Base-by-base conservation (phyloP, 176 grass and related monocot genomes). In the bread wheat (Triticum aestivum) region DNA sequence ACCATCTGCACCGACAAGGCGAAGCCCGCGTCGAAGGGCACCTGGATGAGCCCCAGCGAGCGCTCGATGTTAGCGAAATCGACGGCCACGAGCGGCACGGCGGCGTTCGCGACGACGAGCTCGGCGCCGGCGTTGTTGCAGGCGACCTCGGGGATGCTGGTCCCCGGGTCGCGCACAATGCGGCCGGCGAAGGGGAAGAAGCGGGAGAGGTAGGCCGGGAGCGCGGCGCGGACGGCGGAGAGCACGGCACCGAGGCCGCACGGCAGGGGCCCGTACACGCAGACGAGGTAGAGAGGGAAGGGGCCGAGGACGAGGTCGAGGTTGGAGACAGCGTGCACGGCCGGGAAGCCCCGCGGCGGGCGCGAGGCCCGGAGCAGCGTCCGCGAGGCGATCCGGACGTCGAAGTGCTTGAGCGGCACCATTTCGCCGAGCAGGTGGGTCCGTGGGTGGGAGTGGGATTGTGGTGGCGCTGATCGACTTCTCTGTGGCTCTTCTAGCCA, bases 121-220 rank as follows among this genome's bases (percentile, higher is more conserved):
- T 97, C 94, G 45, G 90, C 92, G 38, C 94, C 94, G 38, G 79
- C 88, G 78, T 97, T 97, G 80, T 47, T 86, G 72, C 89, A 94
- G 3, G 51, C 17, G 20, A 92, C 67, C 58, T 79, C 44, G 44
- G 89, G 89, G 75, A 90, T 61, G 26, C 61, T 79, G 58, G 75
- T 87, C 6, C 3, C 79, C 2, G 75, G 59, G 67, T 84, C 67
- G 23, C 47, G 80, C 18, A 87, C 89, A 59, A 90, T 0, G 84
- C 85, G 85, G 24, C 89, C 85, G 58, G 85, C 89, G 75, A 90
- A 90, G 27, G 89, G 89, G 59, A 84, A 90, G 85, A 90, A 88
- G 66, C 34, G 24, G 73, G 79, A 88, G 79, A 93, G 91, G 86
- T 90, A 93, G 11, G n/a, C 4, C 4, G 88, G 91, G 5, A 88